Base-by-base conservation (phyloP, 495 filamentous ascomycete genomes). In the Podospora fimiseda region DNA sequence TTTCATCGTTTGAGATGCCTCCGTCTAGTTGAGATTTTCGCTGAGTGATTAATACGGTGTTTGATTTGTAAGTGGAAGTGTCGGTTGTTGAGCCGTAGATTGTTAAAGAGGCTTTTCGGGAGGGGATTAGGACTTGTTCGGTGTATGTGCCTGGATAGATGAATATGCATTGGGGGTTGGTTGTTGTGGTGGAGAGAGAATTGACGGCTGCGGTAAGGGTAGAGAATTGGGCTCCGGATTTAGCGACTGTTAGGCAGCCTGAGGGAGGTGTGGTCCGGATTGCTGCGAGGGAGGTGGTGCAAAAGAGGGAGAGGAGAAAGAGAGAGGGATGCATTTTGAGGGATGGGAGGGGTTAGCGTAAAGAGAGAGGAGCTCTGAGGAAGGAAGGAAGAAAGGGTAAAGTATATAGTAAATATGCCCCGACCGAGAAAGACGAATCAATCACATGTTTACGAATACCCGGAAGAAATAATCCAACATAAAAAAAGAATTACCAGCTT, bases 41-140 rank as follows among this genome's bases (percentile, higher is more conserved):
- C 43, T 72, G 62, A 5, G 76, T 81, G 51, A 86, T 79, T 36
- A 75, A 84, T 22, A 82, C 82, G n/a, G 70, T 64, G 61, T 86
- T 86, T 51, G 66, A 60, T 0, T 69, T 46, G 61, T 86, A 86
- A 42, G 68, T 65, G 42, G 69, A 55, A 7, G 73, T 77, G 63
- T 85, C 74, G n/a, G 72, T 64, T 2, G 84, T 86, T 52, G 75
- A 74, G 8, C 84, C 84, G 60, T 86, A 72, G 59, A 87, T 74
- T 30, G 77, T 78, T 14, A 86, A 71, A 20, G 66, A 60, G 21
- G 80, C 78, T 2, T 24, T 63, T 16, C 78, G 71, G 9, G 71
- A 40, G 6, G 75, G 53, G 43, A 83, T 71, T 55, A 75, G 75
- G n/a, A 83, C 79, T 63, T 83, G 81, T 51, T 84, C 80, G 0